These are phyloP conservation scores for Vitis rotundifolia DNA, from an alignment of 164 flowering plant genomes.

Conservation along the genomic window DNA sequence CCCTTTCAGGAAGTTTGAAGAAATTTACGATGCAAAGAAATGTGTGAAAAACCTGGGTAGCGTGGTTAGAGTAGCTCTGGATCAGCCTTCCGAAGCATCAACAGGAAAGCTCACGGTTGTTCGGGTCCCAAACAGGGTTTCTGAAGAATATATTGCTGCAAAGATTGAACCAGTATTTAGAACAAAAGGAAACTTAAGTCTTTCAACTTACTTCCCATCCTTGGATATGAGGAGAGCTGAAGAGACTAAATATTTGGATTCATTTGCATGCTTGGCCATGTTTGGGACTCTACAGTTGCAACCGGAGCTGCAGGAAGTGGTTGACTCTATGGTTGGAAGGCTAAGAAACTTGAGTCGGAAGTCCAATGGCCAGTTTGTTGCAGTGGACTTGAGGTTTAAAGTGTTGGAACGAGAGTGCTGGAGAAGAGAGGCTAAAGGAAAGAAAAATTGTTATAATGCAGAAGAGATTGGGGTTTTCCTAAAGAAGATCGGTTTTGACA, in stretches of 20 bases:
- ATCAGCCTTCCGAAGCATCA: not conserved
- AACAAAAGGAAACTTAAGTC: slow-evolving; percentile 4
- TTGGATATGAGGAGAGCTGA: slow-evolving; percentile 4
- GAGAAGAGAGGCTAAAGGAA: too few relatives aligned
- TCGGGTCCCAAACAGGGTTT: slow-evolving; percentile 11
- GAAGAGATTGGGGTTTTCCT: slow-evolving; percentile 71
- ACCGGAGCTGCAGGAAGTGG: slow-evolving; percentile 10
- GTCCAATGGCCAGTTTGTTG: slow-evolving; percentile 9
- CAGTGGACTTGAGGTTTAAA: slow-evolving; percentile 9
- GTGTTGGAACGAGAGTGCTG: too few relatives aligned
- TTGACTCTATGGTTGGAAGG: slow-evolving; percentile 10
- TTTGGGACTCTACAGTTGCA: slow-evolving; percentile 8
- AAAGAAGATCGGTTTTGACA: slow-evolving; percentile 65
- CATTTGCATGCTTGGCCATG: slow-evolving; percentile 2
- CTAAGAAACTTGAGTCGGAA: slow-evolving; percentile 6
- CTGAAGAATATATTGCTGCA: slow-evolving; percentile 6
- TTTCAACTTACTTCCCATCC: slow-evolving; percentile 6
- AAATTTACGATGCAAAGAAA: not conserved
- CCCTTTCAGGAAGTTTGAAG: slow-evolving; percentile 6
- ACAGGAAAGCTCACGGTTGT: not conserved
- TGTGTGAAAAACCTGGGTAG: slow-evolving; percentile 4
- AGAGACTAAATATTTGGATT: not conserved
- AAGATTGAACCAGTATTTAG: not conserved
- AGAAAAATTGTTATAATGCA: slow-evolving; percentile 24
- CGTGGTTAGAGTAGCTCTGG: not conserved